Evolutionary conservation across 306 rosid genomes (phyloP).

Genomic region (Ormosia semicastrata): DNA sequence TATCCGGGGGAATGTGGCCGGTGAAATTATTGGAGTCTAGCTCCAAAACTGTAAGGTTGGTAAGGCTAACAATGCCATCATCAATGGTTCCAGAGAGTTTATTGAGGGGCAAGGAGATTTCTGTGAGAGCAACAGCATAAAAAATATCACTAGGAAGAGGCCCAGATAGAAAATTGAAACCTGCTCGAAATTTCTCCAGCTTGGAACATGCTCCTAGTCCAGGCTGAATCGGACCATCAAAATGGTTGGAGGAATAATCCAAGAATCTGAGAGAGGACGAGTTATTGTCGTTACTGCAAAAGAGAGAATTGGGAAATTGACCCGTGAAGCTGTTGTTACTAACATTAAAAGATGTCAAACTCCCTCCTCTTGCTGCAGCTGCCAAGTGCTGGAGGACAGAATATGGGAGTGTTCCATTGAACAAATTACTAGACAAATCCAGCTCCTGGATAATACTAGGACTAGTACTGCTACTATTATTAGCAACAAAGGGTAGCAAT

Average conservation of each 20-base stretch:
- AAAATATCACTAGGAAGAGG: slow-evolving; percentile 65
- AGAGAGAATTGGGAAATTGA: slow-evolving; percentile 46
- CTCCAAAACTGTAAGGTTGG: slow-evolving; percentile 63
- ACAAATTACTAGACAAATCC: slow-evolving; percentile 74
- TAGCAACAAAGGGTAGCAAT: slow-evolving; percentile 30
- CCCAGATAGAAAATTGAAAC: slow-evolving; percentile 65
- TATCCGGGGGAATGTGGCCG: slow-evolving; percentile 56
- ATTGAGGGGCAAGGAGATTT: slow-evolving; percentile 67
- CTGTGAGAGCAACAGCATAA: slow-evolving; percentile 41
- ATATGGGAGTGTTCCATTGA: slow-evolving; percentile 58
- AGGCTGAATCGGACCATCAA: slow-evolving; percentile 39
- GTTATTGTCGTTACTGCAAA: slow-evolving; percentile 37
- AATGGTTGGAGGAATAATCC: slow-evolving; percentile 68
- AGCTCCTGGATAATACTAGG: slow-evolving; percentile 33
- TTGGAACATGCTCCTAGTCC: slow-evolving; percentile 69
- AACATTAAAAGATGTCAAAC: slow-evolving; percentile 64
- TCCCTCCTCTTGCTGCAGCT: slow-evolving; percentile 32
- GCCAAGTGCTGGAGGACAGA: slow-evolving; percentile 42
- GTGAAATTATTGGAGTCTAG: slow-evolving; percentile 64
- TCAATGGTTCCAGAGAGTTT: slow-evolving; percentile 54
- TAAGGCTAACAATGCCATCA: slow-evolving; percentile 45
- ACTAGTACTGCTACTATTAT: not conserved
- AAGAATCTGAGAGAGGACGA: slow-evolving; percentile 46
- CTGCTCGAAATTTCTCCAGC: slow-evolving; percentile 72
- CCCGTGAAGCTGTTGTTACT: slow-evolving; percentile 81